phyloP scores from a whole-genome alignment of 2,329 filamentous ascomycete genomes.

The Esteya vermicola region DNA sequence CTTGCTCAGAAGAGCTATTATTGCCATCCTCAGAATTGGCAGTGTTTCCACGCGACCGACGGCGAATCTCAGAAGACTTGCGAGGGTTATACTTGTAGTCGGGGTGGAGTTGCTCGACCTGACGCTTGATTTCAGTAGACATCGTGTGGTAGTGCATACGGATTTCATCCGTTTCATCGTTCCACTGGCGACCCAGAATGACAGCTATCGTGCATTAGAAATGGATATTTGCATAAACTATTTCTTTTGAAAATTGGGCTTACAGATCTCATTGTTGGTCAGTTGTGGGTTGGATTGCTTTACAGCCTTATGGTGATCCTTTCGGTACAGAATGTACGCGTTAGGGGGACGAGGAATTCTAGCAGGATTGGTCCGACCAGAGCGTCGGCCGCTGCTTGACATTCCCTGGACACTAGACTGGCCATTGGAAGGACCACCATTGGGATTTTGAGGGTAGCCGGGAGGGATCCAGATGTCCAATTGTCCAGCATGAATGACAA shows the following conservation, averaged over 20 bases:
- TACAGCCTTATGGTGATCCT: conserved; percentile 21
- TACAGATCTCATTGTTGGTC: conserved; percentile 28
- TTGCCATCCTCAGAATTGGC: neutral
- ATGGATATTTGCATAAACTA: neutral
- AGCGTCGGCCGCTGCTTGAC: neutral
- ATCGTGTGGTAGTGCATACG: conserved; percentile 18
- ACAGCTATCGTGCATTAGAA: conserved; percentile 16
- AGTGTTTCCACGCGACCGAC: conserved; percentile 3
- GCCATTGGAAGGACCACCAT: neutral
- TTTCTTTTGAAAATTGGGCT: conserved; percentile 12
- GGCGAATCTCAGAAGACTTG: conserved; percentile 12
- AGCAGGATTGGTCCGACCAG: neutral
- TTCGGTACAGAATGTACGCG: conserved; percentile 27
- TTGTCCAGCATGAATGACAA: conserved; percentile 2
- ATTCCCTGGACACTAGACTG: neutral
- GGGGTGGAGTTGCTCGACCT: conserved; percentile 17
- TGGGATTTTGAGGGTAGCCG: neutral
- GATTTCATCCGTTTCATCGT: conserved; percentile 16
- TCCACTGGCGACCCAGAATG: conserved; percentile 22
- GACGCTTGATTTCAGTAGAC: conserved; percentile 17
- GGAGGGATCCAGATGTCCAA: conserved; percentile 8
- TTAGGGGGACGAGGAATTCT: conserved; percentile 24
- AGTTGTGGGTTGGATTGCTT: conserved; percentile 20
- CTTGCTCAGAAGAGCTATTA: neutral
- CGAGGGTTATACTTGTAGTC: conserved; percentile 25